Evolutionary conservation across 202 grass and related monocot genomes (phyloP), one percentile per base, ranked within the genome.

Genomic region (Tripidium arundinaceum): DNA sequence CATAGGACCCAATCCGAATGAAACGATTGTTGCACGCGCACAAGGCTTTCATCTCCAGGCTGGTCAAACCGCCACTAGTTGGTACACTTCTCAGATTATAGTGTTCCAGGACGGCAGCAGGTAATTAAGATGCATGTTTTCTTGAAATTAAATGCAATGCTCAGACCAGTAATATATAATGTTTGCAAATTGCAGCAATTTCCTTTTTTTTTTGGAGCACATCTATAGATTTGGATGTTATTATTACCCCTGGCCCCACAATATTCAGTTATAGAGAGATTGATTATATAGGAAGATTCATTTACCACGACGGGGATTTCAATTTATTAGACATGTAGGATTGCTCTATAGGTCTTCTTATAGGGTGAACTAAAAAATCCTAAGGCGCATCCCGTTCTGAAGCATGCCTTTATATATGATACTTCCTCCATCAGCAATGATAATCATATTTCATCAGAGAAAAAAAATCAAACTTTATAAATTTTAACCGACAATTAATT

Each of bases 41-140:
- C 75, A 77, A 46, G 59, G 75, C 3, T 65, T 45, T 27, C 75
- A 77, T 49, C 29, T 77, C 15, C 40, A 64, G 3, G 59, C 75
- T 31, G 61, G 75, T 47, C 75, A 47, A 77, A 31, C 39, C 0
- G 6, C 36, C 5, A 13, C 9, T 6, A 77, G 61, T 4, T 64
- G 59, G 75, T 46, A 47, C 18, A 27, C 11, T 22, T 65, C 75
- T 4, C 59, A 65, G 0, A 77, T 64, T n/a, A 34, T 77, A 34
- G 75, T 64, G 27, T 65, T 77, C 7, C 59, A 34, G 40, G 31
- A 22, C 38, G 40, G 1, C 60, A 46, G 40, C 75, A 14, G 75
- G 59, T 77, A 33, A 46, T 45, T 45, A 45, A 14, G 42, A 45
- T 45, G 42, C 7, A 62, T 26, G 3, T 59, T 3, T 24, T 25